Base-by-base conservation (phyloP, 352 stramenopile species). In the Stephanocyclus meneghinianus region DNA sequence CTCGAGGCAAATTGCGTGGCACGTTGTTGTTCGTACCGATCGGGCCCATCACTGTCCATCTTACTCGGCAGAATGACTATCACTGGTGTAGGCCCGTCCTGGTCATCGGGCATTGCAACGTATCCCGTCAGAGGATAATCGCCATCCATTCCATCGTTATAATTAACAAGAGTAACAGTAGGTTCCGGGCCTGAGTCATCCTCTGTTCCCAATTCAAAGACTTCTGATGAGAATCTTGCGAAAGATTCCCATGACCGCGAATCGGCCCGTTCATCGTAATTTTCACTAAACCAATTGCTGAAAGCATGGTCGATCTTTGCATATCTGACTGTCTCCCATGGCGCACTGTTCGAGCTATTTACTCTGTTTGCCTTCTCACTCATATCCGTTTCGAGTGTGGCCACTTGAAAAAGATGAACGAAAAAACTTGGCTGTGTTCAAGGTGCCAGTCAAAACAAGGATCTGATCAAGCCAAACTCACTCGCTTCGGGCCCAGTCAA, bases 291-390 rank as follows among this genome's bases (percentile, higher is more conserved):
- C 48, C 67, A 86, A 18, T 80, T 70, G n/a, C 66, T 81, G 42
- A 83, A 86, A 5, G 71, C 69, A 48, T 83, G 78, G 48, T 75
- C 62, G 55, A 80, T 77, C 29, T 68, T 64, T 45, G 51, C 64
- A 57, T 87, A 87, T 11, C 81, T 53, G 35, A 67, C 78, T n/a
- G 78, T 85, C 47, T 87, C 71, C 81, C 81, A 87, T 15, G 63
- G 26, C 2, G 64, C 60, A 44, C 40, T 72, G 26, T 42, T 51
- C 32, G 50, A 51, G 29, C 80, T 70, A 65, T 80, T 76, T 13
- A 85, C 37, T 60, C 76, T 60, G n/a, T 32, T 21, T 51, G 57
- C 18, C 40, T 44, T 32, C 26, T 16, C 15, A n/a, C 18, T 18
- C 64, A 72, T 72, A 29, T 59, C 50, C 26, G 11, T 15, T 32